Evolutionary conservation across 2,329 filamentous ascomycete genomes (phyloP), one percentile per base, ranked within the genome.

Genomic region (Aspergillaceae sp.): DNA sequence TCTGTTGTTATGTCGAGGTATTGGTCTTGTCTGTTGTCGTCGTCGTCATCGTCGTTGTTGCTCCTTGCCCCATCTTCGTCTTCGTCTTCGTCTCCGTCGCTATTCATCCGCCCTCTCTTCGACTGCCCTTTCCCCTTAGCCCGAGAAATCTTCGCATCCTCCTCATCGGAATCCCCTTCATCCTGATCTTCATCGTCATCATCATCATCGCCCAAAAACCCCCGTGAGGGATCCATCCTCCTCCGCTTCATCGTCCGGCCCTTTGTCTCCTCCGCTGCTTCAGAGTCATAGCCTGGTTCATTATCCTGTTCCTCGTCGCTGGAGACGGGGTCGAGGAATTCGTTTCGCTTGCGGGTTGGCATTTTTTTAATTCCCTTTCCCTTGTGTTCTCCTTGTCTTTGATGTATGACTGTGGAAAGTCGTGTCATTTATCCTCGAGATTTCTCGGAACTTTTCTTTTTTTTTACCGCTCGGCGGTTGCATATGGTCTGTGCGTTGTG

Each of bases 271-370:
- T 66, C 61, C 19, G 57, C 68, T 4, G 64, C 68, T 50, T 73
- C 70, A 36, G 70, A 73, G 50, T 73, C 68, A 45, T 73, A 73
- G 50, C 69, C 70, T 10, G 54, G 54, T 34, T 70, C 68, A 45
- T 57, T 62, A 32, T 57, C 63, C 29, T 71, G 66, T 1, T 61
- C 63, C 36, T 71, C 69, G 11, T 63, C 66, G 19, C 19, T 19
- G 7, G 53, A 55, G 26, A 50, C 61, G 30, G 68, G 56, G 35
- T 68, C 67, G 7, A 70, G 53, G 42, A 65, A 68, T 30, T 70
- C 66, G 47, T 67, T 67, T 26, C 61, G 57, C 45, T 66, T 68
- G 40, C 63, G 63, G 29, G 60, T 63, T 27, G 65, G 58, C 67
- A 70, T 69, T 34, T 41, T 57, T 7, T n/a, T 2, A 35, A 5